phyloP scores from a whole-genome alignment of 192 early-diverging fungal species.

The Helicostylum pulchrum region DNA sequence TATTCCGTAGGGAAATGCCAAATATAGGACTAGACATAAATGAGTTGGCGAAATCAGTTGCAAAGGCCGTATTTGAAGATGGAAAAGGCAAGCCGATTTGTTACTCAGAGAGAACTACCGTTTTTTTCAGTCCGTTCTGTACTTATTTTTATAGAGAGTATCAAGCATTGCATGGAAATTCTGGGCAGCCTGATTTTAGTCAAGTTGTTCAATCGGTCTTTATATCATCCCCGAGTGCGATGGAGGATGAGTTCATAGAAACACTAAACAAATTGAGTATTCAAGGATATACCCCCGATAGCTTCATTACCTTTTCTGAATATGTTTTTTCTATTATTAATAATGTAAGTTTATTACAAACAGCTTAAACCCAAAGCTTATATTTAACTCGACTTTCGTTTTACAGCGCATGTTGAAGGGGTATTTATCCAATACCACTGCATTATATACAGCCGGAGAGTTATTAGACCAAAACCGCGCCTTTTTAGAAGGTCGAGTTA shows the following conservation, averaged over 20 bases:
- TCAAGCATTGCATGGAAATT: neutral
- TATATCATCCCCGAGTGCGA: neutral
- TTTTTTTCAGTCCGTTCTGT: neutral
- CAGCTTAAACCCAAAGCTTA: neutral
- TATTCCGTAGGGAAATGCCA: neutral
- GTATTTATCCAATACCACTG: slow-evolving; percentile 7
- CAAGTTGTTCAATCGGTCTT: slow-evolving; percentile 16
- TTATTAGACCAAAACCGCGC: slow-evolving; percentile 22
- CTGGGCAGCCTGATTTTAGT: neutral
- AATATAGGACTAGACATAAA: neutral
- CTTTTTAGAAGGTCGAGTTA: slow-evolving; percentile 5
- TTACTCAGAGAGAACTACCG: neutral
- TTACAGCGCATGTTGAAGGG: slow-evolving; percentile 18
- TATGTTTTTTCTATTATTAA: slow-evolving; percentile 21
- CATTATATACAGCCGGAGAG: slow-evolving; percentile 14
- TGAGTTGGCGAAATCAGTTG: neutral
- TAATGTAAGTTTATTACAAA: slow-evolving; percentile 6
- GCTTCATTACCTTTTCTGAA: slow-evolving; percentile 22
- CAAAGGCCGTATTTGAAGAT: slow-evolving; percentile 5
- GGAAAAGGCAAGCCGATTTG: neutral
- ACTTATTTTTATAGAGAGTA: neutral
- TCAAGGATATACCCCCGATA: slow-evolving; percentile 7
- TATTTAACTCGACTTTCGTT: too few relatives aligned
- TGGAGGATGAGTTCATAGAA: neutral
- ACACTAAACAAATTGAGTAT: neutral